A percentile compares a stretch with the other conserved stretches of the same genome.
phyloP scores from a whole-genome alignment of 768 basidiomycete genomes.

The Gloeophyllum trabeum region DNA sequence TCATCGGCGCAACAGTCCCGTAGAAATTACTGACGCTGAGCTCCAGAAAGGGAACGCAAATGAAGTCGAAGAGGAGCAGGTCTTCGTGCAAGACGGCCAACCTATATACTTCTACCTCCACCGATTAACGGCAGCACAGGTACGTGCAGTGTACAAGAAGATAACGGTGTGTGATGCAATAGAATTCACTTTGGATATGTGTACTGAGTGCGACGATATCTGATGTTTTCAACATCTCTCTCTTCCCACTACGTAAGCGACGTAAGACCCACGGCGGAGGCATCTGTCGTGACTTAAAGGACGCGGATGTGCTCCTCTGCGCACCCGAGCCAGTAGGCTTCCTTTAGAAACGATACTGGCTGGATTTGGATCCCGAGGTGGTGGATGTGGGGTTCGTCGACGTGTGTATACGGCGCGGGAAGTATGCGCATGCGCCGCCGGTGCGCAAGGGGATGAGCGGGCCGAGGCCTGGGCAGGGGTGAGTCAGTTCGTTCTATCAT shows the following conservation, averaged over 20 bases:
- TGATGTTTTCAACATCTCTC: not conserved
- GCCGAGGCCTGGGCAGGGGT: not conserved
- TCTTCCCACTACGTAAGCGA: not conserved
- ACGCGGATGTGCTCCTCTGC: not conserved
- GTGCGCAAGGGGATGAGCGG: constrained; percentile 3
- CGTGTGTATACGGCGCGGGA: constrained; percentile 8
- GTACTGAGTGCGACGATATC: no score
- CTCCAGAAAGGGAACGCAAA: not conserved
- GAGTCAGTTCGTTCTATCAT: not conserved
- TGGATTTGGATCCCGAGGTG: constrained; percentile 8
- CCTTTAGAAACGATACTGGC: not conserved
- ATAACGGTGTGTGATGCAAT: not conserved
- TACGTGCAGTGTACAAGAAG: not conserved
- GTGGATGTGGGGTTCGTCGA: constrained; percentile 17
- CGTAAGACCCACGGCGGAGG: not conserved
- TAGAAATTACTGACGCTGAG: not conserved
- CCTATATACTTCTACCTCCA: not conserved
- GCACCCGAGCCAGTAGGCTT: not conserved
- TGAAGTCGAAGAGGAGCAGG: not conserved
- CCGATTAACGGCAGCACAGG: not conserved
- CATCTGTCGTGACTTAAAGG: not conserved
- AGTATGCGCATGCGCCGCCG: constrained; percentile 1
- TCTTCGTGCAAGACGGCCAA: not conserved
- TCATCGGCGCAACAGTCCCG: not conserved
- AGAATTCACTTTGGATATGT: no score